Conservation (phyloP, 768 basidiomycete genomes). For the Multifurca ochricompacta region DNA sequence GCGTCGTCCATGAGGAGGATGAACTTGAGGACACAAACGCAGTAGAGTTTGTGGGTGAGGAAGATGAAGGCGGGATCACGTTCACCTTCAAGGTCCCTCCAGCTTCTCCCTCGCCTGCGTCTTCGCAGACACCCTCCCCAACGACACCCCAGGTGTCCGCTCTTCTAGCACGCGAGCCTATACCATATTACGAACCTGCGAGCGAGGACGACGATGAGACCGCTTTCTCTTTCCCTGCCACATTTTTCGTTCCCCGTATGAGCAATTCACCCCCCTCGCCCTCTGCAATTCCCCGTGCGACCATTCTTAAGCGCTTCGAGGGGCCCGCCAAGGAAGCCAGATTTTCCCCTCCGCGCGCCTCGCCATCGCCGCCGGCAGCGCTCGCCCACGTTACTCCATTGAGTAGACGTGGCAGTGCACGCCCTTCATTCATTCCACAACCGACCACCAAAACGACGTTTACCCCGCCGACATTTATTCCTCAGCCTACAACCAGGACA, state of each 20-base stretch:
- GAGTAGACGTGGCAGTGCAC: slow-evolving; percentile 39
- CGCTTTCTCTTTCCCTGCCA: slow-evolving; percentile 21
- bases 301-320: slow-evolving; percentile 31
- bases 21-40: slow-evolving; percentile 32
- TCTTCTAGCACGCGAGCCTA: slow-evolving; percentile 8
- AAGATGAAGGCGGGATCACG: slow-evolving; percentile 56
- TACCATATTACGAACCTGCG: slow-evolving; percentile 17
- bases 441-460: slow-evolving; percentile 30
- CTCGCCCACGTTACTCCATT: slow-evolving; percentile 42
- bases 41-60: slow-evolving; percentile 50
- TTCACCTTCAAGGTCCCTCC: slow-evolving; percentile 66
- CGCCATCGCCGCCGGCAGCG: slow-evolving; percentile 31
- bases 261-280: slow-evolving; percentile 28
- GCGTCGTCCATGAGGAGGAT: slow-evolving; percentile 38
- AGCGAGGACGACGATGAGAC: slow-evolving; percentile 21
- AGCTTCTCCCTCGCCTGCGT: slow-evolving; percentile 19
- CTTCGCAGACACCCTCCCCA: slow-evolving; percentile 21
- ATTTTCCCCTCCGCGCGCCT: slow-evolving; percentile 22
- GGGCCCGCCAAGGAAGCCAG: slow-evolving; percentile 21
- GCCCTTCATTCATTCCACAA: slow-evolving; percentile 58
- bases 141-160: slow-evolving; percentile 13
- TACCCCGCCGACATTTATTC: slow-evolving; percentile 29
- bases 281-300: slow-evolving; percentile 45
- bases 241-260: not conserved
- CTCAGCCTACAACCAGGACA: slow-evolving; percentile 29